Percentiles rank a stretch among this genome's conserved stretches.
Evolutionary conservation across 768 basidiomycete species (phyloP).

Genomic region (Psilocybe azurescens): DNA sequence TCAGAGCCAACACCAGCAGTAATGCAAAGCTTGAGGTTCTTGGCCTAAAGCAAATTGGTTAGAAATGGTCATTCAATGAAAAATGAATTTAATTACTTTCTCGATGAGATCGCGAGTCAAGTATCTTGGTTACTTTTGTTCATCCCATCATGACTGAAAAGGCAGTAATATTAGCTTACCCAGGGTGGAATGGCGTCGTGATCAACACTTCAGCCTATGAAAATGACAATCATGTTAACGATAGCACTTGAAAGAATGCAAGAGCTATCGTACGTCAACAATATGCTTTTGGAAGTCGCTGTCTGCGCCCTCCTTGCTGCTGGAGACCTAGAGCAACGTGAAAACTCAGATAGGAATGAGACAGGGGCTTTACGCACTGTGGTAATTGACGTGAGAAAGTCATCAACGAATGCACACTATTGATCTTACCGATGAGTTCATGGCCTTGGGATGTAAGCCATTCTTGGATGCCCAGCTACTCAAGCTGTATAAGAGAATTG

Average conservation of each 20-base stretch:
- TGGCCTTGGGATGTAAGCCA: conserved; percentile 79
- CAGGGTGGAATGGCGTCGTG: conserved; percentile 88
- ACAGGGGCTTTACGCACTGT: conserved; percentile 2
- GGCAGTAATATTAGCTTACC: conserved; percentile 32
- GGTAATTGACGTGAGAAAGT: background rate
- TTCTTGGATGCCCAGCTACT: conserved; percentile 70
- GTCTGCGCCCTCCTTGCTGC: conserved; percentile 82
- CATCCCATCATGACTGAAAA: background rate
- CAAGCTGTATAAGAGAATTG: background rate
- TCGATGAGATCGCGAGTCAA: conserved; percentile 74
- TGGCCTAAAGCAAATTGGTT: conserved; percentile 53
- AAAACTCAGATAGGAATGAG: background rate
- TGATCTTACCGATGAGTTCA: conserved; percentile 65
- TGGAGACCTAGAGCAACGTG: conserved; percentile 57
- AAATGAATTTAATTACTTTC: conserved; percentile 47
- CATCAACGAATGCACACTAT: background rate
- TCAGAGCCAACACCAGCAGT: conserved; percentile 94
- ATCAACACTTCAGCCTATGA: conserved; percentile 79
- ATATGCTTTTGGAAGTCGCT: conserved; percentile 86
- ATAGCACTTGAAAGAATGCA: background rate
- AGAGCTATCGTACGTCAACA: conserved; percentile 60
- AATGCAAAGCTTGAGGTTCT: conserved; percentile 88
- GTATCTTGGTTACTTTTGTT: conserved; percentile 44
- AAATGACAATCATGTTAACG: conserved; percentile 16
- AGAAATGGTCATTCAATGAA: background rate